Conservation (phyloP, 2,329 filamentous ascomycete species). For the Diaporthe citri region DNA sequence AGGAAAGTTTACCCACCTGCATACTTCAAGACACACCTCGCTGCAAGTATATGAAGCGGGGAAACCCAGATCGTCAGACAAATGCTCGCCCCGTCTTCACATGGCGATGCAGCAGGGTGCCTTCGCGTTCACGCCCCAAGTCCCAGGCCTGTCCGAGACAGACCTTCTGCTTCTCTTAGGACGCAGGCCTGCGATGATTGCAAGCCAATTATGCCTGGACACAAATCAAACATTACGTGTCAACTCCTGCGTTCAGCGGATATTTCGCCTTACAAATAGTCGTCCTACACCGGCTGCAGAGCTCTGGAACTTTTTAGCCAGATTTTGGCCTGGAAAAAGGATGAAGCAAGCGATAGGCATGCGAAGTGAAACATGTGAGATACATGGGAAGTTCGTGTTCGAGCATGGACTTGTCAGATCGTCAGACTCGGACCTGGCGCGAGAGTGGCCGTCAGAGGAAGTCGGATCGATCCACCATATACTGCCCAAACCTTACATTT, state of each 20-base stretch:
- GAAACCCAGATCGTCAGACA: background rate
- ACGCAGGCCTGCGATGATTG: background rate
- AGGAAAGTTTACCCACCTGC: background rate
- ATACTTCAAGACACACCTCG: constrained; percentile 17
- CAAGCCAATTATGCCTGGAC: constrained; percentile 8
- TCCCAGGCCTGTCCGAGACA: background rate
- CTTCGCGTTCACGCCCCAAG: background rate
- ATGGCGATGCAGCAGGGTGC: background rate
- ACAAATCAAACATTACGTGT: constrained; percentile 9
- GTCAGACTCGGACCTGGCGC: background rate
- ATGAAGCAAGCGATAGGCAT: no score
- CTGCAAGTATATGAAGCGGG: constrained; percentile 8
- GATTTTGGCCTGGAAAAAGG: background rate
- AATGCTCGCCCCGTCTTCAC: background rate
- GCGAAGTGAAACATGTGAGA: background rate
- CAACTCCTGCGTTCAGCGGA: background rate
- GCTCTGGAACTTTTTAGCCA: background rate
- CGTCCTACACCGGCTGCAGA: background rate
- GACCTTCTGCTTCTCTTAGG: background rate
- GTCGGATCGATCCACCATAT: no score
- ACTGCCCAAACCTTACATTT: no score
- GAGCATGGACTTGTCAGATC: background rate
- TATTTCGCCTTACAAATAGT: background rate
- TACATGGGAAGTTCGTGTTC: background rate
- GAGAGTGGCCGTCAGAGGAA: background rate